Base-by-base conservation (phyloP, 306 rosid genomes). In the Chamaecrista fasciculata region DNA sequence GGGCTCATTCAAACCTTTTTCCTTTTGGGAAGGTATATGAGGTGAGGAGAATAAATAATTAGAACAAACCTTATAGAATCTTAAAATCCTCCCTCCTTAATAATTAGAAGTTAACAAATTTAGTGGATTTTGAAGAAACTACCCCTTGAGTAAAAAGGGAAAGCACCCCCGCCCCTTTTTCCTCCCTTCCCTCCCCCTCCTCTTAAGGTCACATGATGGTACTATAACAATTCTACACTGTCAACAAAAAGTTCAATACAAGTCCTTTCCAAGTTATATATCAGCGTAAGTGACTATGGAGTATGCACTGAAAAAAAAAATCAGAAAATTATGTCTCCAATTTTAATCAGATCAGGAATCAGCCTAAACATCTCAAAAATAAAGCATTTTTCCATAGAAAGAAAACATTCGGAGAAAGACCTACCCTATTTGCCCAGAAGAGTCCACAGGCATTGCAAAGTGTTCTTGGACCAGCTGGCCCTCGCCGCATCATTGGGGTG, bases 401-500 rank as follows among this genome's bases (percentile, higher is more conserved):
- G 3, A 76, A 76, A 56, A 19, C 59, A 34, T 19, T 21, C 16
- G 12, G 73, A 80, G 46, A 40, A 72, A 81, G 63, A 89, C 89
- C 46, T 31, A 92, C 98, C 95, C 92, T 89, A 70, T 87, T 92
- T 66, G 98, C 87, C 98, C 98, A 92, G 67, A 92, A 89, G 6
- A 92, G 98, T 31, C 98, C 98, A 47, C 98, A 92, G 24, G 98
- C 98, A 63, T 92, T 92, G 87, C 98, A 92, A 36, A 92, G 96
- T 66, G 98, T 82, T 76, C 98, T 87, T 33, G 96, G 96, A 60
- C 98, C 98, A 76, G 91, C 69, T 48, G 98, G 98, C 20, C 98
- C 98, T 16, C 96, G 90, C 78, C 98, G 91, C 98, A 92, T 92
- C 98, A 92, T 92, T 59, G 98, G 98, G 44, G 98, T 92, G 55